Conservation (phyloP, 1,139 yeast species). For the Candida tropicalis region DNA sequence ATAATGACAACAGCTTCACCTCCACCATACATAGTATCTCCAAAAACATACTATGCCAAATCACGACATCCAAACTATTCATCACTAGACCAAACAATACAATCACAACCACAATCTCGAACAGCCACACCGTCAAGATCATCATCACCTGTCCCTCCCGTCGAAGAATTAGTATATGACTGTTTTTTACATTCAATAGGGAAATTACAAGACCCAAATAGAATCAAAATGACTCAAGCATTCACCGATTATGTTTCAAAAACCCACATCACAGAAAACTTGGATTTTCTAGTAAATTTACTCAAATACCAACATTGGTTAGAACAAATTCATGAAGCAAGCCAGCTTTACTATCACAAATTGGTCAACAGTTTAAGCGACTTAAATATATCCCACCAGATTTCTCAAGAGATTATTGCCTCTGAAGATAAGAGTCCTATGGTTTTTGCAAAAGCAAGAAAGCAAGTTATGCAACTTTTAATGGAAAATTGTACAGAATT, state of each 20-base stretch:
- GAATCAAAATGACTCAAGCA: conserved; percentile 19
- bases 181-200: conserved; percentile 26
- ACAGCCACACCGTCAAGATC: neutral
- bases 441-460: conserved; percentile 3
- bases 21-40: conserved; percentile 1
- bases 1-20: conserved; percentile 1
- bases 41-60: conserved; percentile 2
- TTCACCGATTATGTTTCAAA: conserved; percentile 24
- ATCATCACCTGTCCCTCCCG: conserved; percentile 17
- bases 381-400: conserved; percentile 1
- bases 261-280: conserved; percentile 49
- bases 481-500: conserved; percentile 3
- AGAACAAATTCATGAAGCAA: neutral
- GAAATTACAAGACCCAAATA: conserved; percentile 19
- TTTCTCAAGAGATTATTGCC: neutral
- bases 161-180: conserved; percentile 32
- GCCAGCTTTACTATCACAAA: neutral
- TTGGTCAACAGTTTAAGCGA: conserved; percentile 1
- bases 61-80: neutral
- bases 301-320: neutral
- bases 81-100: conserved; percentile 4
- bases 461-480: conserved; percentile 2
- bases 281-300: conserved; percentile 44
- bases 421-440: neutral
- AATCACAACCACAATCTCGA: neutral